Conservation (phyloP, 208 protist genomes). For the Leishmania aethiopica region DNA sequence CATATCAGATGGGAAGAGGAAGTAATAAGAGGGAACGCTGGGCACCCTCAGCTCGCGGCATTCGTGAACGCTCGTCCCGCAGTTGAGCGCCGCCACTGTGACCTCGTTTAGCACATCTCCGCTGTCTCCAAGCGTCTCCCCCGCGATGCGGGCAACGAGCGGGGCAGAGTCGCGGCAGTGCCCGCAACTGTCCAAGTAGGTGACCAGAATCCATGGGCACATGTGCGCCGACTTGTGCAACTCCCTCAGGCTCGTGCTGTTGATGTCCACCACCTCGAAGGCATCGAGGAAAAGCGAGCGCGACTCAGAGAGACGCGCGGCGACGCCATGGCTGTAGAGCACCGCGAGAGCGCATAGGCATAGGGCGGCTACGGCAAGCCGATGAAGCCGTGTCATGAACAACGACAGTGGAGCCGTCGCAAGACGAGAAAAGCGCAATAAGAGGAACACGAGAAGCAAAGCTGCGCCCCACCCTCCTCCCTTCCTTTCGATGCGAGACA, state of each 20-base stretch:
- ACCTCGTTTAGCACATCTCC: slow-evolving; percentile 20
- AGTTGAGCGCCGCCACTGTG: slow-evolving; percentile 54
- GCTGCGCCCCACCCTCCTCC: background rate
- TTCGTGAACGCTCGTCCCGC: slow-evolving; percentile 22
- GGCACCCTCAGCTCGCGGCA: slow-evolving; percentile 37
- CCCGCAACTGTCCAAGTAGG: slow-evolving; percentile 61
- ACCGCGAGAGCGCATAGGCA: background rate
- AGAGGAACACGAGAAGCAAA: background rate
- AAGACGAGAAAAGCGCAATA: background rate
- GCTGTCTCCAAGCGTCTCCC: slow-evolving; percentile 8
- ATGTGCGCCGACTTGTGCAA: slow-evolving; percentile 35
- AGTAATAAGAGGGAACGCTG: slow-evolving; percentile 37
- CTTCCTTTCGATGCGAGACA: background rate
- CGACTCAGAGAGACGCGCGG: background rate
- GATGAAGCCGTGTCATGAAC: background rate
- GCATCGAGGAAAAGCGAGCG: slow-evolving; percentile 21
- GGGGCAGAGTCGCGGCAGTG: slow-evolving; percentile 54
- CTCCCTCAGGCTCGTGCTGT: slow-evolving; percentile 10
- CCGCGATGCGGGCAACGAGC: slow-evolving; percentile 1
- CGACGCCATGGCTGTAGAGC: background rate
- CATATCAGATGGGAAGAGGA: slow-evolving; percentile 34
- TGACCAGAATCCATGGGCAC: slow-evolving; percentile 67
- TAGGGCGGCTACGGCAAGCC: background rate
- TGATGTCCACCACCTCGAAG: slow-evolving; percentile 21
- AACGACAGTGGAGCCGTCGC: background rate